phyloP scores from a whole-genome alignment of 2,329 filamentous ascomycete species.

The Colletotrichum cereale region DNA sequence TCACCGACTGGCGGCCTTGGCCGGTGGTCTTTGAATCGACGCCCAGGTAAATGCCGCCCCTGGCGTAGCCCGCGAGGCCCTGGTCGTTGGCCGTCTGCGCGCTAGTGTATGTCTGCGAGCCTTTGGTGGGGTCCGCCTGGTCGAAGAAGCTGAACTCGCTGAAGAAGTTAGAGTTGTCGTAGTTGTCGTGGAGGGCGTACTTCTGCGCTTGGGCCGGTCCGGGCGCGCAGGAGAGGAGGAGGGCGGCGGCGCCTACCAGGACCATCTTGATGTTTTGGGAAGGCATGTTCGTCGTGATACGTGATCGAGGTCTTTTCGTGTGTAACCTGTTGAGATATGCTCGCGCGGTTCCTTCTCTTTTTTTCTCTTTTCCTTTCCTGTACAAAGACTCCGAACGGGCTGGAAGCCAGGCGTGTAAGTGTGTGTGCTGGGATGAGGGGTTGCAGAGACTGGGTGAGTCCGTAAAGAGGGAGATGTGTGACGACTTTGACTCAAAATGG shows the following conservation, averaged over 20 bases:
- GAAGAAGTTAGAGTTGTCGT: conserved; percentile 68
- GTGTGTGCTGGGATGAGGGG: conserved; percentile 5
- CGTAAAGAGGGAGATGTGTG: conserved; percentile 8
- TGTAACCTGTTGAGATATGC: not conserved
- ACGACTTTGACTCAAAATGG: conserved; percentile 33
- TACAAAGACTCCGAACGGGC: conserved; percentile 1
- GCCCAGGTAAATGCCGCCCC: conserved; percentile 74
- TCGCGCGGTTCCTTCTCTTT: conserved; percentile 3
- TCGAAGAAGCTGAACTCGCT: conserved; percentile 67
- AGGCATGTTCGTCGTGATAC: conserved; percentile 25
- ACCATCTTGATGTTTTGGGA: conserved; percentile 29
- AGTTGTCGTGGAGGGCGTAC: conserved; percentile 63
- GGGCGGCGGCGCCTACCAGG: conserved; percentile 30
- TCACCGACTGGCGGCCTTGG: conserved; percentile 76
- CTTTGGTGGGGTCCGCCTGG: conserved; percentile 76
- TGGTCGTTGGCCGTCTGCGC: conserved; percentile 67
- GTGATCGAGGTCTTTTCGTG: conserved; percentile 8
- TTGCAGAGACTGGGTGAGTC: conserved; percentile 7
- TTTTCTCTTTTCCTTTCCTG: not conserved
- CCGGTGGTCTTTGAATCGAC: conserved; percentile 73
- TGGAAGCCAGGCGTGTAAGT: not conserved
- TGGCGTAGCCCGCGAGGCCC: conserved; percentile 69
- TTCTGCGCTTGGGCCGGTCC: conserved; percentile 44
- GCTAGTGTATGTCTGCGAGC: conserved; percentile 78
- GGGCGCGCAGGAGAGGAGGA: conserved; percentile 24